These are phyloP conservation scores for Naganishia randhawae DNA, from an alignment of 768 basidiomycete species.

Conservation along the genomic window DNA sequence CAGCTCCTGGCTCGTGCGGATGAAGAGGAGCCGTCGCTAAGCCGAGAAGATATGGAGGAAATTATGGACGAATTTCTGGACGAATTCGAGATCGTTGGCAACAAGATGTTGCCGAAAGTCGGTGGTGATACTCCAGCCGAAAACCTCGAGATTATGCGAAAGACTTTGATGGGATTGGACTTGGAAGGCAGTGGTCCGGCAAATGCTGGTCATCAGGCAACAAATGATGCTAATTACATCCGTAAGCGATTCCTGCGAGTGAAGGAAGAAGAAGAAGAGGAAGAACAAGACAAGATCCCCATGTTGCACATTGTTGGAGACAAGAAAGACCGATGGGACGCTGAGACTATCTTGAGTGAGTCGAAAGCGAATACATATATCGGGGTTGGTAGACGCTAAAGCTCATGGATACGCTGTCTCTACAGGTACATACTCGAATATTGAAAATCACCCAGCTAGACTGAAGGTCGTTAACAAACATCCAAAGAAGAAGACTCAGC, in stretches of 20 bases:
- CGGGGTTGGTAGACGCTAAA: background rate
- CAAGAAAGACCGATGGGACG: slow-evolving; percentile 78
- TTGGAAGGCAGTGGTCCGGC: slow-evolving; percentile 33
- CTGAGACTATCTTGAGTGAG: slow-evolving; percentile 89
- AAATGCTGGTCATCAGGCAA: slow-evolving; percentile 30
- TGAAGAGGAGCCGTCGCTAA: slow-evolving; percentile 34
- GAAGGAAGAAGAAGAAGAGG: slow-evolving; percentile 49
- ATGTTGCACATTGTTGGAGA: slow-evolving; percentile 55
- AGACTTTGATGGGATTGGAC: slow-evolving; percentile 65
- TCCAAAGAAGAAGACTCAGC: slow-evolving; percentile 48
- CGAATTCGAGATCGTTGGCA: slow-evolving; percentile 82
- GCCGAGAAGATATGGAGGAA: slow-evolving; percentile 79
- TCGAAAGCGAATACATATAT: slow-evolving; percentile 32
- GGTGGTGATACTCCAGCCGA: slow-evolving; percentile 68
- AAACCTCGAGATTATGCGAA: slow-evolving; percentile 75
- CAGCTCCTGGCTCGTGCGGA: slow-evolving; percentile 29
- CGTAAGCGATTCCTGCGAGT: slow-evolving; percentile 33
- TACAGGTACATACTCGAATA: slow-evolving; percentile 88
- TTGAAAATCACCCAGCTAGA: slow-evolving; percentile 91
- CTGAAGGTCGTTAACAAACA: slow-evolving; percentile 56
- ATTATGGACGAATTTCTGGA: slow-evolving; percentile 93
- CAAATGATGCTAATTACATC: slow-evolving; percentile 28
- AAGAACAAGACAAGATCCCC: slow-evolving; percentile 55
- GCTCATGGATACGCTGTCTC: background rate
- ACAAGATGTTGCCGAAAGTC: slow-evolving; percentile 70